Base-by-base conservation (phyloP, 805 yeast genomes). In the Sugiyamaella marilandica region DNA sequence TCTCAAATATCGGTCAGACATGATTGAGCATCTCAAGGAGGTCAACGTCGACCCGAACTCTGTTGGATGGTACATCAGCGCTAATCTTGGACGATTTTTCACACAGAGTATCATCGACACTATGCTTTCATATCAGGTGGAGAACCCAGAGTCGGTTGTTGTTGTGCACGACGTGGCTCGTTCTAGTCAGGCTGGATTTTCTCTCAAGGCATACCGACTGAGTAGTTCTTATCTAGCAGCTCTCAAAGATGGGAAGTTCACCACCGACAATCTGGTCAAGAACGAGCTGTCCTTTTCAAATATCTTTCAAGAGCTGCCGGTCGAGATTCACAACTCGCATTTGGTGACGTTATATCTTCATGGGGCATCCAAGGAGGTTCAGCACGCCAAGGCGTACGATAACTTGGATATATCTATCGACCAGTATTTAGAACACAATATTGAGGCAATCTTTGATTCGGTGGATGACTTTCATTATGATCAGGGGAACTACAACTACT, bases 11-110 rank as follows among this genome's bases (percentile, higher is more conserved):
- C 90, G 85, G 66, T 78, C 77, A 49, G 89, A 84, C 45, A 74
- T 85, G 62, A 73, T 84, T 59, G 78, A 80, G 41, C 78, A 80
- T 55, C 77, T 87, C 57, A 79, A 75, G 62, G 77, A 75, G 51
- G 79, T 82, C 56, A 84, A 84, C 47, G 74, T 80, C 55, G 91
- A 90, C 45, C 75, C 81, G 41, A 86, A 83, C 64, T 76, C 83
- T 55, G 79, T 83, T 57, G 96, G 96, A 33, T 88, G 91, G 89
- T 88, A 86, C 71, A 80, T 87, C 65, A 75, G 85, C 43, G 76
- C 89, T 29, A 72, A 74, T 49, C 78, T 85, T 37, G 94, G 94
- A 45, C 82, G 82, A 65, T 83, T 82, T 65, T 79, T 83, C 62
- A 81, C 83, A 55, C 80, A 80, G 51, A 50, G 64, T 45, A 74